These are phyloP conservation scores for Aspergillus biplanus DNA, from an alignment of 495 filamentous ascomycete species.

Conservation along the genomic window DNA sequence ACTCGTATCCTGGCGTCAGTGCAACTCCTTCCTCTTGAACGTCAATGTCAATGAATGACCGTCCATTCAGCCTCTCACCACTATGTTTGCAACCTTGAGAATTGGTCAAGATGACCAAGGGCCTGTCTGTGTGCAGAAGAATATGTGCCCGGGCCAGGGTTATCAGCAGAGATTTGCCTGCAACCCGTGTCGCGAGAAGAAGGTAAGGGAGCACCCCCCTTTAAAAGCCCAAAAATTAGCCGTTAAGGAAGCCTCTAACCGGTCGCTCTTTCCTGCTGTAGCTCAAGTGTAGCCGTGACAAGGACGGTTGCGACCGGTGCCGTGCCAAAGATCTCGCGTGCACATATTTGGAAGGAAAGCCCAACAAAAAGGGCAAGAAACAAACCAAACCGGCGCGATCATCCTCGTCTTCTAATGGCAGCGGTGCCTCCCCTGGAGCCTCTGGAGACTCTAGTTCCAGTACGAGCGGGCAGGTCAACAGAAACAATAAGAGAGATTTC, in stretches of 20 bases:
- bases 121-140: not conserved
- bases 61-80: not conserved
- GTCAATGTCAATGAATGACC: too few species aligned
- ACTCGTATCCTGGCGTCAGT: not conserved
- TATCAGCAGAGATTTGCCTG: not conserved
- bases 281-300: not conserved
- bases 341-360: not conserved
- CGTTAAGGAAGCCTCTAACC: not conserved
- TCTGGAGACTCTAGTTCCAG: not conserved
- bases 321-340: not conserved
- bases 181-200: conserved; percentile 2
- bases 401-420: not conserved
- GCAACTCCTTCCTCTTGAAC: not conserved
- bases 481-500: not conserved
- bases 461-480: not conserved
- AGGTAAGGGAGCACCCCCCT: too few species aligned
- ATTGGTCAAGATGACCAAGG: conserved; percentile 1
- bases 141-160: not conserved
- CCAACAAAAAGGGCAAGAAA: not conserved
- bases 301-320: conserved; percentile 3
- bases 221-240: too few species aligned
- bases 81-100: not conserved
- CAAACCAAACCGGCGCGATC: not conserved
- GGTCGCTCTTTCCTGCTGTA: not conserved
- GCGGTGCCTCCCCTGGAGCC: not conserved